Base-by-base conservation (phyloP, 495 filamentous ascomycete genomes). In the Penicillium herquei region DNA sequence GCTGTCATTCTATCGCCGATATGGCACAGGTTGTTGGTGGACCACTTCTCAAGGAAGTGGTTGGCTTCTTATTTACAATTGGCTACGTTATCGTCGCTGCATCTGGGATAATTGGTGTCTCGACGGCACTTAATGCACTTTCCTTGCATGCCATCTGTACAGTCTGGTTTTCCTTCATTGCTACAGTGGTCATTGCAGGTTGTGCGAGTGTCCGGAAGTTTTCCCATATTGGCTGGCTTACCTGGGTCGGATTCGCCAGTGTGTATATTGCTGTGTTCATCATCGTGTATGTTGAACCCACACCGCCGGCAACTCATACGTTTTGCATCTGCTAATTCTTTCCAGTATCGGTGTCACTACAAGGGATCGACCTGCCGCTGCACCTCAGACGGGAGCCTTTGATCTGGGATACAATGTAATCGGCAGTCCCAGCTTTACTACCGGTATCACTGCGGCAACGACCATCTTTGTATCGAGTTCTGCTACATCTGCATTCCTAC, bases 401-500 rank as follows among this genome's bases (percentile, higher is more conserved):
- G 49, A 84, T 76, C 32, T 76, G 81, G 54, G 87, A 81, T 76
- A 64, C 49, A 54, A 46, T 8, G 66, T 53, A 8, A 66, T 73
- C 44, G 64, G 59, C 0, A 52, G 66, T 35, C 71, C 70, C 4
- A 63, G 46, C 41, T 76, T 76, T 54, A 67, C 64, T 2, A 64
- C 60, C 0, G 77, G 71, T 1, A 77, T 78, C 49, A 70, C 71
- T 0, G 71, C 73, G 2, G 65, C 71, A 0, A 56, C 66, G 1
- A 78, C 72, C 0, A 77, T 80, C 17, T 78, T 77, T 56, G 64
- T 73, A 33, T 68, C 76, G 18, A 69, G 64, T 52, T 78, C 87
- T 69, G 74, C 84, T 50, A 80, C 88, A 66, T 74, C 86, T 58
- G 81, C 87, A 56, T 87, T 90, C 66, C 82, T 92, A 64, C 81